Evolutionary conservation across 164 flowering plant genomes (phyloP).

Genomic region (Magnolia sinica): DNA sequence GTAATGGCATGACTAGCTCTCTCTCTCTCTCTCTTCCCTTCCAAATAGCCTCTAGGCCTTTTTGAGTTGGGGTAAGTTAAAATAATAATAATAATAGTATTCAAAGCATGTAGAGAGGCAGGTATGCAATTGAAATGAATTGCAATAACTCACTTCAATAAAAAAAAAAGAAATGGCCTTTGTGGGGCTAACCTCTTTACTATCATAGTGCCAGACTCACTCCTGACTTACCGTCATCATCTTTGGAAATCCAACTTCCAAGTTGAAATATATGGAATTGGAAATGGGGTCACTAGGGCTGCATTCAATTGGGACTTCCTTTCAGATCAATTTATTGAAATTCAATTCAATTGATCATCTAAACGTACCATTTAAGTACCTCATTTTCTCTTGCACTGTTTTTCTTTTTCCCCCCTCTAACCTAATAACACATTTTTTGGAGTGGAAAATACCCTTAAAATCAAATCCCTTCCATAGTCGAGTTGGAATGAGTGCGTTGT

Average conservation of each 20-base stretch:
- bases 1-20: background rate
- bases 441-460: too few relatives aligned
- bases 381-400: too few relatives aligned
- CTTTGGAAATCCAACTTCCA: background rate
- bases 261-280: background rate
- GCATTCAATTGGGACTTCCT: too few relatives aligned
- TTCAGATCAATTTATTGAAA: too few relatives aligned
- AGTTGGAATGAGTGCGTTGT: too few relatives aligned
- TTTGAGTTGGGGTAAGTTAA: background rate
- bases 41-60: background rate
- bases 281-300: too few relatives aligned
- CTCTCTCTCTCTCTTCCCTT: background rate
- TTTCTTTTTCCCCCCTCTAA: too few relatives aligned
- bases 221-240: background rate
- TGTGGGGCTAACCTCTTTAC: background rate
- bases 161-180: background rate
- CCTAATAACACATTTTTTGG: too few relatives aligned
- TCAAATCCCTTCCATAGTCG: too few relatives aligned
- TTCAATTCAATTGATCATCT: too few relatives aligned
- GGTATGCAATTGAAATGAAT: background rate
- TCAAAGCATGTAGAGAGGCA: background rate
- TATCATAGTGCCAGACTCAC: background rate
- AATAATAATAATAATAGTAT: background rate
- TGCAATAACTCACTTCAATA: background rate
- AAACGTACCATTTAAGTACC: too few relatives aligned